Evolutionary conservation across 306 rosid genomes (phyloP), one percentile per base, ranked within the genome.

Genomic region (Vigna trinervia): DNA sequence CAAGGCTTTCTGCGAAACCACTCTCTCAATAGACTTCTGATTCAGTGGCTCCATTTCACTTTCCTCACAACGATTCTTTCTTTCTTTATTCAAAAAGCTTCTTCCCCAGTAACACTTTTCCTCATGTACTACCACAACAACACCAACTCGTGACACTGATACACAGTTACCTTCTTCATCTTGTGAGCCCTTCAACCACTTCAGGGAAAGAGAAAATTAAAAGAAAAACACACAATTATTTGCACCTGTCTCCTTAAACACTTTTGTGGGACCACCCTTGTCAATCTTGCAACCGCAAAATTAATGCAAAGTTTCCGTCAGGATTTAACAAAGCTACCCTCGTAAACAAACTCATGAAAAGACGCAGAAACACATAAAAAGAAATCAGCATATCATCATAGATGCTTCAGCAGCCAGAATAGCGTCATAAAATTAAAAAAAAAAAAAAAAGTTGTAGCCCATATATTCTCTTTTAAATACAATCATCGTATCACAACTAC

Each of bases 1-100:
- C 84, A 94, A 14, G 53, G 98, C 96, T 85, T 39, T 92, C 81
- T 84, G 97, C 2, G 97, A 94, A 56, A 94, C 91, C 63, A 80
- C 86, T 85, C 90, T 92, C 88, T 92, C 96, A 48, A 94, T 50
- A 69, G 85, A 85, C 64, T 88, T 94, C 62, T 88, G 92, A 72
- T 84, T 89, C 70, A 41, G 20, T 22, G 77, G 53, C 74, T 88
- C 95, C 97, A 90, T 89, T 47, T 12, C 60, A 6, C 51, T 69
- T 43, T 51, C 74, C 75, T 34, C 43, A 50, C 57, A 39, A 19
- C 20, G 0, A 56, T 30, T 61, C 34, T 17, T 53, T 78, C 17
- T 60, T 70, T 78, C 17, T 60, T 70, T 36, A 62, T 26, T 79
- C 32, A 34, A 74, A 41, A 20, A 83, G 10, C 59, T 62, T 56